Conservation (phyloP, 108 stramenopile species). For the Pseudonitzschia pungens region DNA sequence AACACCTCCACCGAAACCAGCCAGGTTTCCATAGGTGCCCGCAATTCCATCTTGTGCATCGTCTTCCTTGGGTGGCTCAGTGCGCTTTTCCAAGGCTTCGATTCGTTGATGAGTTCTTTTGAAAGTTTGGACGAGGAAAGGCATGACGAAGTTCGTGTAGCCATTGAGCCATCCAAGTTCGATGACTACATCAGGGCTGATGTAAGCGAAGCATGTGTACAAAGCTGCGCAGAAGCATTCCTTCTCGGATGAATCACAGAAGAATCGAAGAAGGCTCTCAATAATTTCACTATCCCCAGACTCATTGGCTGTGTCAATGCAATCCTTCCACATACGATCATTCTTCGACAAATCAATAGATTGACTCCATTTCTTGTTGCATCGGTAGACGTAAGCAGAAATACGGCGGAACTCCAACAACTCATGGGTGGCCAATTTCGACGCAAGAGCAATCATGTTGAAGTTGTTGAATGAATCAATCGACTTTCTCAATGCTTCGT, state of each 20-base stretch:
- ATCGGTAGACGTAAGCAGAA: constrained; percentile 97
- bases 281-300: constrained; percentile 90
- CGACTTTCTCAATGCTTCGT: constrained; percentile 90
- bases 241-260: constrained; percentile 96
- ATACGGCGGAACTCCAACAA: constrained; percentile 99
- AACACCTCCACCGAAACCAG: constrained; percentile 67
- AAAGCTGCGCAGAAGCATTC: constrained; percentile 97
- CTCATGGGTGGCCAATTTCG: constrained; percentile 96
- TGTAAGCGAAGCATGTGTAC: constrained; percentile 96
- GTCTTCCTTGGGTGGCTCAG: constrained; percentile 86
- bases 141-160: constrained; percentile 97
- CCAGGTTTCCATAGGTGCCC: constrained; percentile 74
- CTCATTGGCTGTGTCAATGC: constrained; percentile 98
- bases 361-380: constrained; percentile 96
- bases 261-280: constrained; percentile 96
- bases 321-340: constrained; percentile 99
- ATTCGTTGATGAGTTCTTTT: constrained; percentile 85
- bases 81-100: constrained; percentile 89
- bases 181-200: constrained; percentile 96
- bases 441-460: constrained; percentile 97
- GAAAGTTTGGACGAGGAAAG: constrained; percentile 97
- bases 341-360: constrained; percentile 96
- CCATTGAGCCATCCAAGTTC: constrained; percentile 99
- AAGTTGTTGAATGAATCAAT: constrained; percentile 99
- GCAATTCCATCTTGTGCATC: constrained; percentile 76